These are phyloP conservation scores for Boletales sp. DNA, from an alignment of 768 basidiomycete genomes.

Conservation along the genomic window DNA sequence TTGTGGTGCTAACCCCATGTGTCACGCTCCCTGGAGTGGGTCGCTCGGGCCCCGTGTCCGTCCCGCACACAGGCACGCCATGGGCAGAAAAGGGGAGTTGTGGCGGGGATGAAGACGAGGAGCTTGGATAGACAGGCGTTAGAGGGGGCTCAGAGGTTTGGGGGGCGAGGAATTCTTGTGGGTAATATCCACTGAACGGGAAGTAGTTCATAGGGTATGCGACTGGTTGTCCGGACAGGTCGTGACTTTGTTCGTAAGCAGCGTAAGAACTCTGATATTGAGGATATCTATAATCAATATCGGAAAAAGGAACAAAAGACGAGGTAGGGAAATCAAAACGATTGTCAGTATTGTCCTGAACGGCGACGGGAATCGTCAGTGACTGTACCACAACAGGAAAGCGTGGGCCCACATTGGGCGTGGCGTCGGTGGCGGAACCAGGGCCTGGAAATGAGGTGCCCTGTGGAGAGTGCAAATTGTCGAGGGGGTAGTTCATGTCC, in stretches of 20 bases:
- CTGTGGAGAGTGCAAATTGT: neutral
- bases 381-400: neutral
- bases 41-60: neutral
- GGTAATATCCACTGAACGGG: neutral
- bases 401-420: conserved; percentile 5
- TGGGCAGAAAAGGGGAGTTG: neutral
- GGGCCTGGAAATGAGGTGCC: neutral
- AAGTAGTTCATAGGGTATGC: neutral
- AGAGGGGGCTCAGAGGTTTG: conserved; percentile 1
- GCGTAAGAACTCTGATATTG: neutral
- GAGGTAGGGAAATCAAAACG: neutral
- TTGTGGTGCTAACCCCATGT: conserved; percentile 9
- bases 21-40: neutral
- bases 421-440: conserved; percentile 1
- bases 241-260: neutral
- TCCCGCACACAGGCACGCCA: neutral
- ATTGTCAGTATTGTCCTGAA: conserved; percentile 4
- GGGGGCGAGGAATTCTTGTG: neutral
- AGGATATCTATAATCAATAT: neutral
- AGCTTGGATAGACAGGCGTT: neutral
- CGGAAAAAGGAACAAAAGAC: neutral
- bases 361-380: neutral
- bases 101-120: neutral
- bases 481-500: conserved; percentile 1
- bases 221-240: neutral